Base-by-base conservation (phyloP, 306 rosid species). In the Sicyos edulis region DNA sequence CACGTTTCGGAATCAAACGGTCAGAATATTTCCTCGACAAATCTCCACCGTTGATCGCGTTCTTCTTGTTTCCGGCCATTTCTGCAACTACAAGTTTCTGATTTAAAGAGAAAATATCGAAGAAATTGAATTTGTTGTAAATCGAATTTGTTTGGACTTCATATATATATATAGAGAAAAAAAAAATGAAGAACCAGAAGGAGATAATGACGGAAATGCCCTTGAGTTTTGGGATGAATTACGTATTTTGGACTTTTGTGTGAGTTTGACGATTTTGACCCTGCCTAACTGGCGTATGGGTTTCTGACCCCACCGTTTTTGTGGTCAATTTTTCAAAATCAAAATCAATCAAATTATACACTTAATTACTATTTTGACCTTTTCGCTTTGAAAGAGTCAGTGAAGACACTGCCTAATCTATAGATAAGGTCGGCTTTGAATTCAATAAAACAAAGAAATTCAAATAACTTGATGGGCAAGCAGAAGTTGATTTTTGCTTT, bases 1-100 rank as follows among this genome's bases (percentile, higher is more conserved):
- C 96, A 52, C 96, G 73, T 80, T 73, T 85, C 4, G 96, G 96
- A 74, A 85, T 88, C 70, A 74, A 80, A 69, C 91, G 88, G 51
- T 85, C 78, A 0, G 83, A 60, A 73, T 4, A 15, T 60, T 84
- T 79, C 49, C 70, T 56, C 0, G 83, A 73, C 4, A 75, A 40
- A 16, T 67, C 68, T 24, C 88, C 81, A 4, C 78, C 76, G 22
- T 56, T 81, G 72, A 84, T 79, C 81, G 73, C 47, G 10, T 22
- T 64, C 20, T 2, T 73, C 44, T 68, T 8, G 3, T 17, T 51
- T 0, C 63, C 53, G 26, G 51, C 74, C 59, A 72, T 72, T 13
- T 19, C 62, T 54, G 61, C 50, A 37, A 5, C 52, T 40, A 7
- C 21, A n/a, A 62, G 8, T 6, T 44, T 42, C 21, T 2, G 44